Evolutionary conservation across 2,329 filamentous ascomycete species (phyloP).

Genomic region (Cadophora malorum): DNA sequence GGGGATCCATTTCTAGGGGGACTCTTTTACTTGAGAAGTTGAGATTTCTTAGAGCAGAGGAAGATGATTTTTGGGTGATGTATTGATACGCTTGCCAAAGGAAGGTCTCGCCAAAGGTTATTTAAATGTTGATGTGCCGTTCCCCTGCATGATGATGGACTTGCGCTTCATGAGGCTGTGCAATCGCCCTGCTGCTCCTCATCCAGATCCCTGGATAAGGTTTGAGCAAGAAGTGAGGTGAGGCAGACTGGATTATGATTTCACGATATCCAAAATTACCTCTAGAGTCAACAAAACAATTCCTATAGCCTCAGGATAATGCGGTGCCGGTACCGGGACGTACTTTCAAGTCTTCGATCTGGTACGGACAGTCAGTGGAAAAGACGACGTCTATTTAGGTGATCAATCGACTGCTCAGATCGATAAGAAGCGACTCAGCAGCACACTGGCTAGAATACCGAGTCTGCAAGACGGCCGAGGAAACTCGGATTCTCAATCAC

Average conservation of each 20-base stretch:
- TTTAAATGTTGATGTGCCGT: constrained; percentile 1
- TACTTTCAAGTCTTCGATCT: no score
- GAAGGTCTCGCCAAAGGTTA: not conserved
- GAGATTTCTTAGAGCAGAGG: not conserved
- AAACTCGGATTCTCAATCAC: no score
- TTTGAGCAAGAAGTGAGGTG: not conserved
- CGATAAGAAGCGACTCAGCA: no score
- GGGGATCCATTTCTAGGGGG: not conserved
- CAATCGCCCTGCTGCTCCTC: not conserved
- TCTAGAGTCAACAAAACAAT: not conserved
- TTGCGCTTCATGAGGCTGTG: constrained; percentile 5
- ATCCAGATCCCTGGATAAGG: not conserved
- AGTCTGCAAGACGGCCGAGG: no score
- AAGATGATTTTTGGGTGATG: not conserved
- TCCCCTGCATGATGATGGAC: not conserved
- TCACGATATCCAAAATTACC: not conserved
- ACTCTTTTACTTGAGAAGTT: not conserved
- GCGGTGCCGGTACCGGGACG: no score
- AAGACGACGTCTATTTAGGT: no score
- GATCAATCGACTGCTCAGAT: no score
- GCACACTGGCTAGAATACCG: not conserved
- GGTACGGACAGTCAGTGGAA: no score
- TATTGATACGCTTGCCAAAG: no score
- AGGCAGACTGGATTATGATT: not conserved
- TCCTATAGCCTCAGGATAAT: no score